These are phyloP conservation scores for Ogataea allantospora DNA, from an alignment of 805 yeast species.

Conservation along the genomic window DNA sequence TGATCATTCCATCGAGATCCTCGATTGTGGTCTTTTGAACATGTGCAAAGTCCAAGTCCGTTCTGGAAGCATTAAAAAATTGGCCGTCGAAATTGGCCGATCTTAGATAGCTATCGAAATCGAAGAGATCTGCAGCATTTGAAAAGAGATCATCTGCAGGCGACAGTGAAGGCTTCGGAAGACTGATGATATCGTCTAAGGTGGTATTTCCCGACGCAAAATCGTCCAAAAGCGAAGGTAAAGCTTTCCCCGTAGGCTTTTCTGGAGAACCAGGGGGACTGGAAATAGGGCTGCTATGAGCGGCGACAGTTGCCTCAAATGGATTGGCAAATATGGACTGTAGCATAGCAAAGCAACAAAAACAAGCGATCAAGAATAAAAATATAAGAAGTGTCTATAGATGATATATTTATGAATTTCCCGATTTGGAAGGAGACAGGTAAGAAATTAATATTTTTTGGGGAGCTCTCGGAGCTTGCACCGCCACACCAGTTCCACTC, in stretches of 20 bases:
- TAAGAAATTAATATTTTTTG: too few species aligned
- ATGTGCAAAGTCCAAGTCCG: slow-evolving; percentile 26
- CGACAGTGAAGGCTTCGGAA: slow-evolving; percentile 8
- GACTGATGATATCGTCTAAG: slow-evolving; percentile 23
- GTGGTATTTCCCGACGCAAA: slow-evolving; percentile 28
- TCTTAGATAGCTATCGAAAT: slow-evolving; percentile 30
- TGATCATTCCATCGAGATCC: slow-evolving; percentile 27
- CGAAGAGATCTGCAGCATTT: slow-evolving; percentile 19
- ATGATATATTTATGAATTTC: slow-evolving; percentile 2
- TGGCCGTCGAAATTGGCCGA: slow-evolving; percentile 16
- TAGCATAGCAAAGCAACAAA: slow-evolving; percentile 11
- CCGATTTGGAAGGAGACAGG: slow-evolving; percentile 1
- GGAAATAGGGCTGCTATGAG: slow-evolving; percentile 11
- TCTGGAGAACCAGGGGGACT: slow-evolving; percentile 5
- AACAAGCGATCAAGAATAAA: slow-evolving; percentile 15
- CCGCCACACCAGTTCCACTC: slow-evolving; percentile 1
- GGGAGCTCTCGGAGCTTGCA: too few species aligned
- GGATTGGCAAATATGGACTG: slow-evolving; percentile 24
- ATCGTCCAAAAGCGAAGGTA: slow-evolving; percentile 27
- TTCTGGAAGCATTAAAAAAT: slow-evolving; percentile 7
- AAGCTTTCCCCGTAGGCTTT: slow-evolving; percentile 1
- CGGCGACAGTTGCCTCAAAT: slow-evolving; percentile 13
- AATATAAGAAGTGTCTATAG: not conserved
- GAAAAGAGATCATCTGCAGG: slow-evolving; percentile 7
- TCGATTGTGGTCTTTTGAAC: slow-evolving; percentile 23